Conservation (phyloP, 345 rosid species). For the Gossypium stocksii region DNA sequence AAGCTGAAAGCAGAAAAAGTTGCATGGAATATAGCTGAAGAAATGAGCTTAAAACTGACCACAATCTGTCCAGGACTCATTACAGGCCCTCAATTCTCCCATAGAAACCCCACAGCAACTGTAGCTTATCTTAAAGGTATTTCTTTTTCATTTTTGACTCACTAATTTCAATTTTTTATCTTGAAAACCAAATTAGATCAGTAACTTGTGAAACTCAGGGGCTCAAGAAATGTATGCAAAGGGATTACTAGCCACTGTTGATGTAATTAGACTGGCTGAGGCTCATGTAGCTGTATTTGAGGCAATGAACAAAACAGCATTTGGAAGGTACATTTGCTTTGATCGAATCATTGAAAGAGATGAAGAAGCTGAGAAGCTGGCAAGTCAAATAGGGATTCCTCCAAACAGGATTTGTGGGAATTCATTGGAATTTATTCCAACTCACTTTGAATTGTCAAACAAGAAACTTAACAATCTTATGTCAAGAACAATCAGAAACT, state of each 20-base stretch:
- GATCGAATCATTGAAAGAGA: constrained; percentile 38
- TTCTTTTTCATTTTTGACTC: not conserved
- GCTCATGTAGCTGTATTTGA: constrained; percentile 61
- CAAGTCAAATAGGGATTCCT: constrained; percentile 40
- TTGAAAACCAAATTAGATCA: not conserved
- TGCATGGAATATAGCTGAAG: constrained; percentile 27
- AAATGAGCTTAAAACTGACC: constrained; percentile 24
- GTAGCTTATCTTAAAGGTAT: constrained; percentile 61
- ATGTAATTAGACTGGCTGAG: constrained; percentile 42
- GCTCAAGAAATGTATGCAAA: constrained; percentile 45
- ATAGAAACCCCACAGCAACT: constrained; percentile 46
- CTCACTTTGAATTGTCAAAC: constrained; percentile 33
- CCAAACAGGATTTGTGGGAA: constrained; percentile 35
- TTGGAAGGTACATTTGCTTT: constrained; percentile 52
- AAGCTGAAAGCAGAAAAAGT: constrained; percentile 77
- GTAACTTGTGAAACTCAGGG: constrained; percentile 32
- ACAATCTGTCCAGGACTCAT: constrained; percentile 54
- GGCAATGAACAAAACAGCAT: constrained; percentile 45
- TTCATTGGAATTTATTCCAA: not conserved
- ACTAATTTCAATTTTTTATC: not conserved
- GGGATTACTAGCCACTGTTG: constrained; percentile 47
- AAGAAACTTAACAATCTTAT: constrained; percentile 42
- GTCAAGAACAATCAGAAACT: constrained; percentile 35
- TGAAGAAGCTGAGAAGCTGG: constrained; percentile 36
- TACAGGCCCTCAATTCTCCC: constrained; percentile 45